Evolutionary conservation across 306 rosid species (phyloP).

Genomic region (Rosa chinensis): DNA sequence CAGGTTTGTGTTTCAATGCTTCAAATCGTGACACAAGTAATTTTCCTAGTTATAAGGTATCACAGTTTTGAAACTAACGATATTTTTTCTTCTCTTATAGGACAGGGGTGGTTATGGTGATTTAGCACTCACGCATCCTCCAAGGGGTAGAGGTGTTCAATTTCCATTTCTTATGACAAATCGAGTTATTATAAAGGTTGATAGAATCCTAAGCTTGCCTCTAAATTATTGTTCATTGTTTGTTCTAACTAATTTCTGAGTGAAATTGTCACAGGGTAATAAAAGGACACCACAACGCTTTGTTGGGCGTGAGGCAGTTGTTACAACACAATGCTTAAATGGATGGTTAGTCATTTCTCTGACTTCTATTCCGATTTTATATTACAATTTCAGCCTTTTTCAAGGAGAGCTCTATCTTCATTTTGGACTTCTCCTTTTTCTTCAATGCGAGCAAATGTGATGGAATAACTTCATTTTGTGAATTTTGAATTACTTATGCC

Average conservation of each 20-base stretch:
- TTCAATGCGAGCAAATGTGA: not conserved
- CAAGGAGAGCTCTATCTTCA: not conserved
- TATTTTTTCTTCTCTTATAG: slow-evolving; percentile 38
- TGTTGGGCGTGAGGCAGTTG: slow-evolving; percentile 97
- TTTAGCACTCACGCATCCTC: slow-evolving; percentile 50
- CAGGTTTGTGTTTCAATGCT: slow-evolving; percentile 59
- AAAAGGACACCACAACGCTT: slow-evolving; percentile 96
- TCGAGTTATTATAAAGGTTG: slow-evolving; percentile 90
- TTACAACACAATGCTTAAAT: slow-evolving; percentile 95
- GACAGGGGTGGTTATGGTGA: slow-evolving; percentile 82
- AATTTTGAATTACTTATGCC: not conserved
- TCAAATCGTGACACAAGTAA: not conserved
- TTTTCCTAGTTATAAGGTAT: not conserved
- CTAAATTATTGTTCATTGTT: slow-evolving; percentile 12
- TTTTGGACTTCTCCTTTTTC: not conserved
- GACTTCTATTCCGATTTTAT: slow-evolving; percentile 1
- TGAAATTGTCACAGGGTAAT: slow-evolving; percentile 47
- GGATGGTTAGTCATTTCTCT: slow-evolving; percentile 75
- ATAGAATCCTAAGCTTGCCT: slow-evolving; percentile 14
- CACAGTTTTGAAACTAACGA: not conserved
- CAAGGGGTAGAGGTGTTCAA: slow-evolving; percentile 90
- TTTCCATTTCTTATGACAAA: slow-evolving; percentile 92
- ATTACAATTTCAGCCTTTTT: not conserved
- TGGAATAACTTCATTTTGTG: not conserved
- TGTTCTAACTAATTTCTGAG: slow-evolving; percentile 29